These are phyloP conservation scores for Pleurotus cornucopiae DNA, from an alignment of 768 basidiomycete genomes.

Conservation along the genomic window DNA sequence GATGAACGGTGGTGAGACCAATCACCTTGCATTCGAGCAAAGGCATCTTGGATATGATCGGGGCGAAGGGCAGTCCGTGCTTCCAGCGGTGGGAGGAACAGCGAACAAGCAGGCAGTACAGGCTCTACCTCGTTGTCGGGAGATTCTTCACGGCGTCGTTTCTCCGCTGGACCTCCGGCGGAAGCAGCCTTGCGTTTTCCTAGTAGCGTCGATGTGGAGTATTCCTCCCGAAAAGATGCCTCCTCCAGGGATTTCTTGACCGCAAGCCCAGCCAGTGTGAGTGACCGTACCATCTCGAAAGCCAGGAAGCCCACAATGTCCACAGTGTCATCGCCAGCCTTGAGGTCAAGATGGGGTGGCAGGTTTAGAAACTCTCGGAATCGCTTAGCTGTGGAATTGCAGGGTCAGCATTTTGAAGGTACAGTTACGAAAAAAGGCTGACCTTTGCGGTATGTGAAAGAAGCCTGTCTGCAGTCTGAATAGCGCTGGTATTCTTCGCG, in stretches of 20 bases:
- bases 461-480: conserved; percentile 93
- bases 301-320: conserved; percentile 97
- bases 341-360: conserved; percentile 80
- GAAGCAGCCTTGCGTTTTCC: conserved; percentile 64
- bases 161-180: conserved; percentile 44
- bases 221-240: conserved; percentile 61
- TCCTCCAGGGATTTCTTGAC: conserved; percentile 80
- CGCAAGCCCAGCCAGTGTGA: conserved; percentile 83
- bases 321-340: conserved; percentile 89
- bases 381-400: conserved; percentile 65
- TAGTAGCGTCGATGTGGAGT: conserved; percentile 50
- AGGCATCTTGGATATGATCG: conserved; percentile 89
- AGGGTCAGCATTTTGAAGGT: background rate
- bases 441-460: conserved; percentile 97
- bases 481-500: conserved; percentile 96
- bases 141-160: conserved; percentile 52
- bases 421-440: background rate
- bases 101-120: conserved; percentile 60
- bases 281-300: conserved; percentile 94
- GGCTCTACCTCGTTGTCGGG: conserved; percentile 61
- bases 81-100: conserved; percentile 82
- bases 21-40: conserved; percentile 83
- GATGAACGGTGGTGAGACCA: conserved; percentile 79
- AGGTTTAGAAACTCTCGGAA: conserved; percentile 94
- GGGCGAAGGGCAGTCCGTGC: conserved; percentile 74